A percentile compares a stretch with the other conserved stretches of the same genome.
phyloP scores from a whole-genome alignment of 108 stramenopile genomes.

The Schizochytrium sp. region DNA sequence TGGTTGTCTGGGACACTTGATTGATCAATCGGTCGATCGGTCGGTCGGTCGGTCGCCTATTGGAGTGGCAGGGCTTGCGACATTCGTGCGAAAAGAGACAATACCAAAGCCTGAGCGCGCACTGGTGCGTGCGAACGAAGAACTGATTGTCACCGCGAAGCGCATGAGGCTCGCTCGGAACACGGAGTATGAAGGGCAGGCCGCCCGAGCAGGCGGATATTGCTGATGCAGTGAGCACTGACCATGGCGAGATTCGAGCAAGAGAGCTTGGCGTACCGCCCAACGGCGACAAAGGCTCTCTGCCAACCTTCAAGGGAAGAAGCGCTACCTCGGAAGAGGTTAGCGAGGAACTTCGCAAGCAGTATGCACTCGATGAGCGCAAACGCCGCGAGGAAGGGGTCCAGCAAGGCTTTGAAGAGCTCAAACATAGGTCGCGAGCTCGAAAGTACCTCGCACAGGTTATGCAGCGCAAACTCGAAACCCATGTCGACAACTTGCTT shows the following conservation, averaged over 20 bases:
- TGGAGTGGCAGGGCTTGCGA: no score
- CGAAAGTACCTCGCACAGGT: neutral
- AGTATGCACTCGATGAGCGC: neutral
- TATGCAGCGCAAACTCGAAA: neutral
- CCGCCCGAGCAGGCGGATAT: neutral
- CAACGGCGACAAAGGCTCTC: neutral
- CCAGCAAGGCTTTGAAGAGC: neutral
- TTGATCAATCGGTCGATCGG: no score
- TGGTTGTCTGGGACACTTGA: no score
- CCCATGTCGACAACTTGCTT: neutral
- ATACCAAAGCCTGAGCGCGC: no score
- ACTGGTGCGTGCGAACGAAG: no score
- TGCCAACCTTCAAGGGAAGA: neutral
- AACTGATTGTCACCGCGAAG: no score
- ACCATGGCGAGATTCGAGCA: neutral
- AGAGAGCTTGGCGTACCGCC: neutral
- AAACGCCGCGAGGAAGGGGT: neutral
- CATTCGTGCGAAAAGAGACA: no score
- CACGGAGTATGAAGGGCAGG: no score
- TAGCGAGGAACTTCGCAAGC: neutral
- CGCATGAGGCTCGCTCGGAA: no score
- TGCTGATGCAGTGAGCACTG: neutral
- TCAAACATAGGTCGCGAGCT: neutral
- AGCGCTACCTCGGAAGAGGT: neutral
- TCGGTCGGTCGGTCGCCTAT: no score